Percentiles rank a stretch among this genome's conserved stretches.
phyloP scores from a whole-genome alignment of 257 asterid genomes.

The Ehretia macrophylla region DNA sequence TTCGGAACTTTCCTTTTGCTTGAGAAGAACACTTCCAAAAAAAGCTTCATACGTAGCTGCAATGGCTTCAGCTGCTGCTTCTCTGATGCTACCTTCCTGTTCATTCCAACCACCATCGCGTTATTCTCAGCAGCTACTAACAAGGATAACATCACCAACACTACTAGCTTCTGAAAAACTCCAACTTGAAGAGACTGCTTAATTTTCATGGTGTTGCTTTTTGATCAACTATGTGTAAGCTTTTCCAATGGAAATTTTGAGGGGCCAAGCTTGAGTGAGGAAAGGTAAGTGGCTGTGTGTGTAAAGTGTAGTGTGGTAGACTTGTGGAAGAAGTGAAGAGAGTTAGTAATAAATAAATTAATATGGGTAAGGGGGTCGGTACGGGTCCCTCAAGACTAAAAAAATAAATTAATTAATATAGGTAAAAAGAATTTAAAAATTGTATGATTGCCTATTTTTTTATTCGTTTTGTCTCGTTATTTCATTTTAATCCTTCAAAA shows the following conservation, averaged over 20 bases:
- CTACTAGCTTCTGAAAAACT: not conserved
- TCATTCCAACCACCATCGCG: slow-evolving; percentile 1
- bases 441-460: no score
- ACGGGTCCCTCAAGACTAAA: no score
- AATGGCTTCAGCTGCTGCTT: slow-evolving; percentile 5
- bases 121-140: slow-evolving; percentile 3
- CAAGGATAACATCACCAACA: slow-evolving; percentile 3
- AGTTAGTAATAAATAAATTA: not conserved
- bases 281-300: slow-evolving; percentile 5
- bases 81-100: not conserved
- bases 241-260: not conserved
- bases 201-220: not conserved
- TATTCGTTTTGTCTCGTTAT: no score
- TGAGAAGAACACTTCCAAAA: slow-evolving; percentile 19
- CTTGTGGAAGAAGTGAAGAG: not conserved
- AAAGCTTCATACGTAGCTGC: slow-evolving; percentile 7
- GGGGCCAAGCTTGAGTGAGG: not conserved
- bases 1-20: slow-evolving; percentile 45
- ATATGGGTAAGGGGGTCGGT: no score
- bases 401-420: no score
- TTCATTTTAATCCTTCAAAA: no score
- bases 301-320: not conserved
- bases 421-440: no score
- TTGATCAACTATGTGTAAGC: no score
- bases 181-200: not conserved